Evolutionary conservation across 345 rosid species (phyloP), one percentile per base, ranked within the genome.

Genomic region (Sonneratia alba): DNA sequence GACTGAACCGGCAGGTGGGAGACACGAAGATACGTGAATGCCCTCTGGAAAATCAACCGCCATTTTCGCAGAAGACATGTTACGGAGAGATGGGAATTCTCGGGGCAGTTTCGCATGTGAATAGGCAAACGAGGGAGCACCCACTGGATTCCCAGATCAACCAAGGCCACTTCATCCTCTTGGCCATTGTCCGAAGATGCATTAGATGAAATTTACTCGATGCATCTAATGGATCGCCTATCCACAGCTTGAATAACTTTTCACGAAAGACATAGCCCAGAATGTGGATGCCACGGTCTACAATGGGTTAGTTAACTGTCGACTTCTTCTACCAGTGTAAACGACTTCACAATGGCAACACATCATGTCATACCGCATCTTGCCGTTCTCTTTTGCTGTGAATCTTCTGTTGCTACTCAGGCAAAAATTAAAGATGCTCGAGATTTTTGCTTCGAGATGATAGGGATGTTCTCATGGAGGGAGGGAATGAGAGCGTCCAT

Each of bases 401-500:
- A 62, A 57, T 27, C 27, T 27, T 11, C 18, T 0, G 38, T 27
- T 19, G 38, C 38, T 62, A 32, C 11, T 47, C 4, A 3, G 9
- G 14, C 32, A 7, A 67, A 43, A 40, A 19, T 67, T n/a, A 53
- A 12, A 24, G 10, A 42, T 42, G 14, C 43, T 14, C 38, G 27
- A 37, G 21, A 10, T 15, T 38, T 65, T 38, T 65, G 51, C 14
- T 21, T 27, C 19, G 45, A 24, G 61, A 40, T 8, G 9, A 40
- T 4, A 40, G 43, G 18, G 0, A n/a, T 16, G 37, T 27, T 13
- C 78, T 47, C 51, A 67, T 69, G 75, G 81, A 67, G 81, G 74
- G 62, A 78, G 77, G 15, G 88, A 73, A 75, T 9, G 70, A 16
- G 67, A 18, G 34, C 37, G 75, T 42, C 68, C 86, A 69, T 81